Evolutionary conservation across 192 early-diverging fungal species (phyloP).

Genomic region (Gigaspora rosea): DNA sequence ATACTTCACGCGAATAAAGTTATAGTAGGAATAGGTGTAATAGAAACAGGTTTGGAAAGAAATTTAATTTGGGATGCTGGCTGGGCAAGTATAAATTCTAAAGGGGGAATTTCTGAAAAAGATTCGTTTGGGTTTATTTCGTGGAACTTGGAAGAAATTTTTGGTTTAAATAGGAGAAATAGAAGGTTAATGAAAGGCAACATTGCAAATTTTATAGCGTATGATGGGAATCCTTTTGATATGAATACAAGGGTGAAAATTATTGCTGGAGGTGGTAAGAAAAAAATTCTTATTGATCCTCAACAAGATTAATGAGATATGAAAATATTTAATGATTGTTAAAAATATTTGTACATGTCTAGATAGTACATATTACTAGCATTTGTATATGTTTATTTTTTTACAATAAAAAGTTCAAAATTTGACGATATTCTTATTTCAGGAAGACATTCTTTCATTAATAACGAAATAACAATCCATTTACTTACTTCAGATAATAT

Average conservation of each 20-base stretch:
- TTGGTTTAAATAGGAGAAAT: constrained; percentile 48
- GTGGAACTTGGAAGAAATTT: constrained; percentile 70
- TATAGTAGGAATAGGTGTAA: constrained; percentile 56
- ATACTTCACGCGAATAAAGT: constrained; percentile 62
- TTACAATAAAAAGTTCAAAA: too few relatives aligned
- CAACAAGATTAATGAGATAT: constrained; percentile 7
- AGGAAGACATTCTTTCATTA: too few relatives aligned
- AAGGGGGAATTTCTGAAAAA: constrained; percentile 47
- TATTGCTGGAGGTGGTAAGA: constrained; percentile 54
- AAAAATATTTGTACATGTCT: too few relatives aligned
- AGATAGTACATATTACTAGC: too few relatives aligned
- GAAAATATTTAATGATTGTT: too few relatives aligned
- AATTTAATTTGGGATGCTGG: constrained; percentile 80
- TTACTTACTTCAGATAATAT: too few relatives aligned
- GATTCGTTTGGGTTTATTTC: constrained; percentile 73
- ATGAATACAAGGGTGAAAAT: constrained; percentile 59
- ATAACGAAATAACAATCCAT: too few relatives aligned
- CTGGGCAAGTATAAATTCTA: constrained; percentile 55
- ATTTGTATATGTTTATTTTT: too few relatives aligned
- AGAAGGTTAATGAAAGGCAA: constrained; percentile 9
- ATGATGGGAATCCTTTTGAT: constrained; percentile 65
- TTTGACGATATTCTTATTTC: too few relatives aligned
- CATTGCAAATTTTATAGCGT: constrained; percentile 55
- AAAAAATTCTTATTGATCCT: constrained; percentile 26
- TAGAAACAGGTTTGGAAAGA: constrained; percentile 54